A percentile compares a stretch with the other conserved stretches of the same genome.
Evolutionary conservation across 305 asterid genomes (phyloP).

Genomic region (Solanum hybrid): DNA sequence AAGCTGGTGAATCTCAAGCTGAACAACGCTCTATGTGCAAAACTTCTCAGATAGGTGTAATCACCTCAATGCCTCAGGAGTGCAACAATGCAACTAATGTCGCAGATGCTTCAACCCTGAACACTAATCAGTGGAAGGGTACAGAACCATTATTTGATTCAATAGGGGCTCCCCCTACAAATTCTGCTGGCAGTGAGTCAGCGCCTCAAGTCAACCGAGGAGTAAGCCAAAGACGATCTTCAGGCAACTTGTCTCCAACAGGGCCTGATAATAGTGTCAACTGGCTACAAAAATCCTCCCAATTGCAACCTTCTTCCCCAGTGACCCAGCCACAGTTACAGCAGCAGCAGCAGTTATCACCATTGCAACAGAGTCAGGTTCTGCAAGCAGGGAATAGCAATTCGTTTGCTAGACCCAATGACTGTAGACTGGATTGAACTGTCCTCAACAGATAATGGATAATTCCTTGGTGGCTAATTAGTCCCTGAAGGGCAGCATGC

Average conservation of each 20-base stretch:
- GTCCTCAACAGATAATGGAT: constrained; percentile 9
- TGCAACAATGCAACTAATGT: constrained; percentile 31
- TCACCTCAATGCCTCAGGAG: constrained; percentile 24
- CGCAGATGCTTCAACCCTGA: constrained; percentile 22
- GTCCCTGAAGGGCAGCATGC: constrained; percentile 31
- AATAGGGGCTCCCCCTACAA: constrained; percentile 25
- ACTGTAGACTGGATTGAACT: constrained; percentile 53
- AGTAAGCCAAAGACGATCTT: constrained; percentile 25
- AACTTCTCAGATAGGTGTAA: constrained; percentile 30
- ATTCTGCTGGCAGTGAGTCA: constrained; percentile 31
- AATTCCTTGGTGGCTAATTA: constrained; percentile 21
- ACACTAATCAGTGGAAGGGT: constrained; percentile 33
- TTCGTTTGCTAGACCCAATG: constrained; percentile 39
- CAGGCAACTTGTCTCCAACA: constrained; percentile 25
- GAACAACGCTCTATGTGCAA: constrained; percentile 31
- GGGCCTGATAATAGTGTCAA: constrained; percentile 31
- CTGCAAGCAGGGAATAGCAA: constrained; percentile 42
- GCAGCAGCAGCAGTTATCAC: constrained; percentile 29
- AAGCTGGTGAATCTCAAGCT: constrained; percentile 33
- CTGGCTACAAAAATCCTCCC: constrained; percentile 28
- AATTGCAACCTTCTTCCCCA: constrained; percentile 34
- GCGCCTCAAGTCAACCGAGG: constrained; percentile 29
- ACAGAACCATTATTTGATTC: constrained; percentile 36
- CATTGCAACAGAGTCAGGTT: constrained; percentile 30
- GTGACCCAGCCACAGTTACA: constrained; percentile 23